Conservation (phyloP, 805 yeast species). For the Starmerella geochares region DNA sequence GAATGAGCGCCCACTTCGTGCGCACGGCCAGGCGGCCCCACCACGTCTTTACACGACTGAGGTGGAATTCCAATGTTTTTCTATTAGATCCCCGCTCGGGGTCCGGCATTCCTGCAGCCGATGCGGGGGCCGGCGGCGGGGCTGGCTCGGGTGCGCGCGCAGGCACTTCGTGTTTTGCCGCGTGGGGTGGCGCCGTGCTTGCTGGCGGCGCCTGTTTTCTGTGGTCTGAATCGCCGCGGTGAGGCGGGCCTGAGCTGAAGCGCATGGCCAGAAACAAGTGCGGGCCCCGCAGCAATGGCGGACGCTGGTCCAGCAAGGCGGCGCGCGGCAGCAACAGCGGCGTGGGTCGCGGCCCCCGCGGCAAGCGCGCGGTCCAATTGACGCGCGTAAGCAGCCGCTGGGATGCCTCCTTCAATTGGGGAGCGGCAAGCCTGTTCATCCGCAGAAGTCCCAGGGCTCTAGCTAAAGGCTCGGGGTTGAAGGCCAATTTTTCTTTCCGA, state of each 20-base stretch:
- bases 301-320: not conserved
- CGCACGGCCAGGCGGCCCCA: constrained; percentile 39
- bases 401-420: not conserved
- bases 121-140: not conserved
- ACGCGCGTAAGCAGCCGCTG: not conserved
- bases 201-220: not conserved
- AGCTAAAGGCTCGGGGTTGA: not conserved
- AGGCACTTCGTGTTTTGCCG: too few relatives aligned
- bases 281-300: not conserved
- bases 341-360: not conserved
- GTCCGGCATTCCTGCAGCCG: too few relatives aligned
- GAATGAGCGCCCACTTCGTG: constrained; percentile 64
- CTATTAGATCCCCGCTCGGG: too few relatives aligned
- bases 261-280: not conserved
- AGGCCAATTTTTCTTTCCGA: not conserved
- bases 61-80: constrained; percentile 34
- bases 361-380: not conserved
- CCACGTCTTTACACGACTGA: constrained; percentile 38
- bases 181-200: too few relatives aligned
- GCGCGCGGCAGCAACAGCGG: not conserved
- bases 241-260: not conserved
- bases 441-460: not conserved
- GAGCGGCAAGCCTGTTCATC: constrained; percentile 1
- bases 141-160: not conserved
- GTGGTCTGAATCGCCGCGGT: not conserved